phyloP scores from a whole-genome alignment of 169 alveolate genomes.

The Theileria parva region DNA sequence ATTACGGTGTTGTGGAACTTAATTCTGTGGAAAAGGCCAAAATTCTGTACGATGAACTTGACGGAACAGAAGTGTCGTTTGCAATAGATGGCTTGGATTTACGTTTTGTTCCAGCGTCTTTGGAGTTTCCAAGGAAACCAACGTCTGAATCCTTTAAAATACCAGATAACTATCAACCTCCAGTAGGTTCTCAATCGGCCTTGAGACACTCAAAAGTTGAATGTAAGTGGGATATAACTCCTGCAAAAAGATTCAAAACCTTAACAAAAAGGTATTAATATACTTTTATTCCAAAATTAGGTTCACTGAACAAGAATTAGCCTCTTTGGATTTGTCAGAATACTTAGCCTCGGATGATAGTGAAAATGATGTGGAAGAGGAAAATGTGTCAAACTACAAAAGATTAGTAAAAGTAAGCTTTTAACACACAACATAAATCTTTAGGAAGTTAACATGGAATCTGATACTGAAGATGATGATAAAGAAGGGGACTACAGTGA shows the following conservation, averaged over 20 bases:
- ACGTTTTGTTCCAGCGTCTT: conserved; percentile 90
- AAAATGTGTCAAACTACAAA: neutral
- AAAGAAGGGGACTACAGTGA: conserved; percentile 11
- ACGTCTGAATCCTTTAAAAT: conserved; percentile 86
- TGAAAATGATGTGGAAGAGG: neutral
- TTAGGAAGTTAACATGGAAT: neutral
- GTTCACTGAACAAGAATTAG: conserved; percentile 39
- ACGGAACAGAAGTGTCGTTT: conserved; percentile 93
- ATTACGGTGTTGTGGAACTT: conserved; percentile 93
- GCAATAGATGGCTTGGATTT: conserved; percentile 91
- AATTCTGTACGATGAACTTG: conserved; percentile 89
- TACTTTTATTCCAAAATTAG: neutral
- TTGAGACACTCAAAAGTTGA: conserved; percentile 90
- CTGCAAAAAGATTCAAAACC: conserved; percentile 85
- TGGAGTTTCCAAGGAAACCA: conserved; percentile 88
- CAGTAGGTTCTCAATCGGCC: conserved; percentile 84
- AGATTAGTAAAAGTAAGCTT: neutral
- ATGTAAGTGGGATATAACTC: conserved; percentile 95
- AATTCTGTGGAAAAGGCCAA: conserved; percentile 87
- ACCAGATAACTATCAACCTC: conserved; percentile 89
- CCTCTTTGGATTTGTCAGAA: conserved; percentile 39
- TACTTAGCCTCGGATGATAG: conserved; percentile 58
- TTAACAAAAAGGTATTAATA: conserved; percentile 54
- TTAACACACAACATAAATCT: neutral
- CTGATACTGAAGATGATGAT: conserved; percentile 12